Evolutionary conservation across 1,284 basidiomycete genomes (phyloP).

Genomic region (Microbotryum violaceum): DNA sequence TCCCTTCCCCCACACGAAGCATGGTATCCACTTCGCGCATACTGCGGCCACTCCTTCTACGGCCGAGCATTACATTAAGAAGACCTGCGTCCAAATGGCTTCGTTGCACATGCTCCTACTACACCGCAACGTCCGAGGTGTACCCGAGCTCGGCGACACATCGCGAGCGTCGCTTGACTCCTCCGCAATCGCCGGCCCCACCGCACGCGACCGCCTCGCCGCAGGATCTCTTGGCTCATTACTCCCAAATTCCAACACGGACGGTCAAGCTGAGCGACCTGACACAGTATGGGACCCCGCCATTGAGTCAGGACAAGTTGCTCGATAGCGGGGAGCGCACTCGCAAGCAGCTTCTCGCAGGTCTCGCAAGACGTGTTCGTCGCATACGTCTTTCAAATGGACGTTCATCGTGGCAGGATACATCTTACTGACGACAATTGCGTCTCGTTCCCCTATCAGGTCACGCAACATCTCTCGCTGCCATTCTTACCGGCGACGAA

Average conservation of each 20-base stretch:
- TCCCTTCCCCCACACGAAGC: too few species aligned
- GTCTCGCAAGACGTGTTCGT: slow-evolving; percentile 33
- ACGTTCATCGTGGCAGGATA: not conserved
- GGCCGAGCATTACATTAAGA: too few species aligned
- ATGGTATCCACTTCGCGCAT: too few species aligned
- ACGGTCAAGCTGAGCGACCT: slow-evolving; percentile 29
- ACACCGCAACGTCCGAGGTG: too few species aligned
- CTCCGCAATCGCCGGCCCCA: not conserved
- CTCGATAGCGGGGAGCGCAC: slow-evolving; percentile 34
- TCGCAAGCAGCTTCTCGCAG: slow-evolving; percentile 28
- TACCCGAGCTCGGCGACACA: too few species aligned
- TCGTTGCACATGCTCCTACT: too few species aligned
- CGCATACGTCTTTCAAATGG: not conserved
- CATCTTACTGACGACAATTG: too few species aligned
- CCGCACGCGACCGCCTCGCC: slow-evolving; percentile 3
- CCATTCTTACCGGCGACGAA: slow-evolving; percentile 74
- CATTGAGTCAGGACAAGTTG: slow-evolving; percentile 28
- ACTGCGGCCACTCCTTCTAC: too few species aligned
- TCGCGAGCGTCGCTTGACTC: too few species aligned
- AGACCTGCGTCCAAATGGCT: too few species aligned
- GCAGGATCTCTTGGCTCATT: slow-evolving; percentile 27
- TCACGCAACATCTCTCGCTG: slow-evolving; percentile 34
- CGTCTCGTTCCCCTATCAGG: slow-evolving; percentile 11
- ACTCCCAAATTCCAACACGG: slow-evolving; percentile 26
- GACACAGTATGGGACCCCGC: slow-evolving; percentile 29